Conservation (phyloP, 768 basidiomycete genomes). For the Dendrothele bispora region DNA sequence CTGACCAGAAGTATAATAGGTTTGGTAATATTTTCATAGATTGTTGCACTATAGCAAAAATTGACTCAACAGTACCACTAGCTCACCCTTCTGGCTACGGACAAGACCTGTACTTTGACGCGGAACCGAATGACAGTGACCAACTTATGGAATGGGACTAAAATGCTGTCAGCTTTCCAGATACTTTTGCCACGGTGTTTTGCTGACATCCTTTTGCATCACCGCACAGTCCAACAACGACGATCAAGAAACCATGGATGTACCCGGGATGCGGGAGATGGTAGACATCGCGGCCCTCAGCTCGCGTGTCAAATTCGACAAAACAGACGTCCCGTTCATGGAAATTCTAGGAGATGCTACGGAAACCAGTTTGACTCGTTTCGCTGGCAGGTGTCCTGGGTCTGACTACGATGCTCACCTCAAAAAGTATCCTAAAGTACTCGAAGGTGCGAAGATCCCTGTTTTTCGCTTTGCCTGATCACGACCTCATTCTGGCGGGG, state of each 20-base stretch:
- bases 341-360: constrained; percentile 72
- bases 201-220: background rate
- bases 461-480: no score
- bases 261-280: constrained; percentile 64
- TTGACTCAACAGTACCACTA: constrained; percentile 16
- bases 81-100: constrained; percentile 67
- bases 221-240: constrained; percentile 63
- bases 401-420: constrained; percentile 54
- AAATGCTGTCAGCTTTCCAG: constrained; percentile 68
- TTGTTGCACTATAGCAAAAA: background rate
- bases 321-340: constrained; percentile 59
- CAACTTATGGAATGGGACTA: constrained; percentile 62
- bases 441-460: constrained; percentile 55
- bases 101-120: constrained; percentile 72
- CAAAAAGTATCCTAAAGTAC: constrained; percentile 55
- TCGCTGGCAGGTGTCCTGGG: constrained; percentile 55
- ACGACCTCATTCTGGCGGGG: background rate
- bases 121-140: constrained; percentile 76
- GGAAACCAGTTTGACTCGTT: constrained; percentile 67
- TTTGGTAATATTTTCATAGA: constrained; percentile 16
- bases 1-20: no score
- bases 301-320: constrained; percentile 71
- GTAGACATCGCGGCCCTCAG: constrained; percentile 66
- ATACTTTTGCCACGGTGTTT: constrained; percentile 19
- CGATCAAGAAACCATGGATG: constrained; percentile 48